A percentile compares a stretch with the other conserved stretches of the same genome.
These are phyloP conservation scores for Setaria italica DNA, from an alignment of 202 grass and related monocot species.

Conservation along the genomic window DNA sequence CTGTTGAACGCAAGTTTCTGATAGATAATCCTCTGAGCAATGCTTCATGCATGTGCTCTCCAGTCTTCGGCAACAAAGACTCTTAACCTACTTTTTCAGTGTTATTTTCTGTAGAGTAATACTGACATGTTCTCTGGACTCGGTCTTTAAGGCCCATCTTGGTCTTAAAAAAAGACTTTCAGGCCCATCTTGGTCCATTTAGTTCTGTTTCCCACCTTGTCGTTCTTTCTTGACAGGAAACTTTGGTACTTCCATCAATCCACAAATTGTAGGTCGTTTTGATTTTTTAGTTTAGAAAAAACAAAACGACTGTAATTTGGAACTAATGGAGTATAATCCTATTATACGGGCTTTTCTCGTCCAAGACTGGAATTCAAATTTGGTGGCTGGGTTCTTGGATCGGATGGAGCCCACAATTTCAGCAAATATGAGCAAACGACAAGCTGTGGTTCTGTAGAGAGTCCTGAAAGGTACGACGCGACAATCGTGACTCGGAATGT, in stretches of 20 bases:
- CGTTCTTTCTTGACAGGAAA: neutral
- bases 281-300: too few species aligned
- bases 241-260: too few species aligned
- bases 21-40: neutral
- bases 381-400: neutral
- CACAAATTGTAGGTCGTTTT: too few species aligned
- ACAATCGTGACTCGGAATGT: neutral
- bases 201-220: neutral
- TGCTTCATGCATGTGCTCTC: neutral
- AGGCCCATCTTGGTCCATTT: neutral
- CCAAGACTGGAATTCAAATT: neutral
- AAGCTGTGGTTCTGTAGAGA: neutral
- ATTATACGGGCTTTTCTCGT: too few species aligned
- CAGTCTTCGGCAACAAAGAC: neutral
- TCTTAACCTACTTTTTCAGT: neutral
- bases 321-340: too few species aligned
- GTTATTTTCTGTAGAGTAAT: conserved; percentile 11
- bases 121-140: conserved; percentile 1
- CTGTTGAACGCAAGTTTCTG: neutral
- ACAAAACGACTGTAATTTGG: too few species aligned
- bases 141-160: neutral
- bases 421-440: neutral
- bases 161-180: neutral
- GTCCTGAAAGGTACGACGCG: neutral
- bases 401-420: neutral